These are phyloP conservation scores for Zelopaecilomyces penicillatus DNA, from an alignment of 2,329 filamentous ascomycete genomes.

Conservation along the genomic window DNA sequence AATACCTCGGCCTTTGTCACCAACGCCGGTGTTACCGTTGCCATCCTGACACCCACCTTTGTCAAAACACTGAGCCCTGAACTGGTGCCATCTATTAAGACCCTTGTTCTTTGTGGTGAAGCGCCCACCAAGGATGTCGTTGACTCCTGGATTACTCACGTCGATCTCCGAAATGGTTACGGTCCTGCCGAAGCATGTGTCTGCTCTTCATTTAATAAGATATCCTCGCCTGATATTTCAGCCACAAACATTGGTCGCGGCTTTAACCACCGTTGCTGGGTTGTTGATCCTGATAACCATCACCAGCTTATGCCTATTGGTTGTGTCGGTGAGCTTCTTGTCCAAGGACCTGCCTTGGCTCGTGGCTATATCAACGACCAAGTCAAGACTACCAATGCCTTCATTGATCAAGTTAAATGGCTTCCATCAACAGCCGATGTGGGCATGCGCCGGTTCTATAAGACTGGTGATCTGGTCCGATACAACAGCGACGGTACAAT, in stretches of 20 bases:
- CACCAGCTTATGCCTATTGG: conserved; percentile 13
- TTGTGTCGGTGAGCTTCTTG: conserved; percentile 16
- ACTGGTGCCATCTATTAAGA: conserved; percentile 5
- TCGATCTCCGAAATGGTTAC: conserved; percentile 9
- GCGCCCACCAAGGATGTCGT: conserved; percentile 22
- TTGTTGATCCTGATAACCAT: conserved; percentile 13
- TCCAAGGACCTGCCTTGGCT: conserved; percentile 13
- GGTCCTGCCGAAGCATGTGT: conserved; percentile 13
- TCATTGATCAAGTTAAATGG: conserved; percentile 7
- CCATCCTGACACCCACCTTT: conserved; percentile 9
- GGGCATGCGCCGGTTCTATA: conserved; percentile 7
- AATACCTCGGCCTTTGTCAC: conserved; percentile 1
- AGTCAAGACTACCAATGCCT: conserved; percentile 10
- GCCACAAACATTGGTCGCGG: neutral
- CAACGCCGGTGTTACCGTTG: conserved; percentile 5
- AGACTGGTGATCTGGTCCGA: conserved; percentile 7
- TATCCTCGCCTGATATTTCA: neutral
- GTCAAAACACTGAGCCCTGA: conserved; percentile 1
- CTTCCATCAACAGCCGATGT: neutral
- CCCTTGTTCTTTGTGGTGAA: conserved; percentile 8
- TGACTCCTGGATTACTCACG: conserved; percentile 9
- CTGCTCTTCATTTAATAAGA: neutral
- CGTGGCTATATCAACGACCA: conserved; percentile 16
- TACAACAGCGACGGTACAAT: conserved; percentile 1
- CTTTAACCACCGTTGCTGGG: conserved; percentile 10